A percentile compares a stretch with the other conserved stretches of the same genome.
These are phyloP conservation scores for Aspergillus hancockii DNA, from an alignment of 495 filamentous ascomycete genomes.

Conservation along the genomic window DNA sequence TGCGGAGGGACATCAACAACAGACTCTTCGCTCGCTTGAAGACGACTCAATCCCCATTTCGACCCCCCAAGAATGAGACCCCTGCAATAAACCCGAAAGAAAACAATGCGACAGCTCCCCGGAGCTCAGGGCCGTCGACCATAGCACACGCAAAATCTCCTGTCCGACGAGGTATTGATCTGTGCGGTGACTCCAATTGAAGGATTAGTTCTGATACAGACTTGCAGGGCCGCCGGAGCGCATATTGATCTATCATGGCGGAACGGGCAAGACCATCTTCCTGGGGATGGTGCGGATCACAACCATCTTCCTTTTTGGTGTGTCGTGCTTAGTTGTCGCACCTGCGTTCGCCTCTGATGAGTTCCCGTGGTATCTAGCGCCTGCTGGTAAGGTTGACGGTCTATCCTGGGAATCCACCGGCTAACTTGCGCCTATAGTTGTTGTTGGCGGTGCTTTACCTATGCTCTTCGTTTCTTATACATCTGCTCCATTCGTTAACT, in stretches of 20 bases:
- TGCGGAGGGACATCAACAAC: conserved; percentile 30
- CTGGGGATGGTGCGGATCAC: conserved; percentile 67
- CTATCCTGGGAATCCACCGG: neutral
- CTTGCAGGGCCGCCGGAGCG: conserved; percentile 50
- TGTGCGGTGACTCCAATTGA: neutral
- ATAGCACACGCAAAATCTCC: conserved; percentile 28
- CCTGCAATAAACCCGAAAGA: conserved; percentile 26
- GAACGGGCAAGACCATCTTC: conserved; percentile 64
- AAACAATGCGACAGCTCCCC: conserved; percentile 7
- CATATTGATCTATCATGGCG: conserved; percentile 72
- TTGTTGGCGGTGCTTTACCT: conserved; percentile 61
- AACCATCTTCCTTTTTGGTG: conserved; percentile 68
- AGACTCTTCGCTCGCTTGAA: conserved; percentile 35
- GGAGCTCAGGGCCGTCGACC: conserved; percentile 17
- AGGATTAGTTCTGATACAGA: conserved; percentile 18
- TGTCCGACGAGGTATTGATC: conserved; percentile 31
- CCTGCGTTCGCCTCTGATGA: conserved; percentile 58
- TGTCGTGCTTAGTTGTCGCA: conserved; percentile 59
- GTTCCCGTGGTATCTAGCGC: conserved; percentile 45
- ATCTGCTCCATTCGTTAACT: conserved; percentile 69
- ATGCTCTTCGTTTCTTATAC: conserved; percentile 65
- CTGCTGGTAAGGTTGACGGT: conserved; percentile 41
- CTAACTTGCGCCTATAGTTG: conserved; percentile 39
- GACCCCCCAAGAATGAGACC: conserved; percentile 28
- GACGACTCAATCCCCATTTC: conserved; percentile 27